Percentiles rank a stretch among this genome's conserved stretches.
Conservation (phyloP, 176 grass and related monocot genomes). For the Hsuehochloa calcarea region DNA sequence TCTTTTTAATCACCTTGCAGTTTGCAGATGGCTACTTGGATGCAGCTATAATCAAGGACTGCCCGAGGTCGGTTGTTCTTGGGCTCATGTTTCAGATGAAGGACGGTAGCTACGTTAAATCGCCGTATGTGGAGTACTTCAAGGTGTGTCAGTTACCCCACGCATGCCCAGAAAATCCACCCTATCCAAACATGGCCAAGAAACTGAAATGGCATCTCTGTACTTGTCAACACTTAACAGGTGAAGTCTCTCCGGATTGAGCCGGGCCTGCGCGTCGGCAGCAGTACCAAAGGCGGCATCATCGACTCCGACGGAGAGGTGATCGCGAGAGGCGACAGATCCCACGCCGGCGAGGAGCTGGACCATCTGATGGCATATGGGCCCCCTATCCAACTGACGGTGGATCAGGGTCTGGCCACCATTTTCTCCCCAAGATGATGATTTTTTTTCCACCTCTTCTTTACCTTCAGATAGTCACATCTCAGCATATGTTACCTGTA, state of each 20-base stretch:
- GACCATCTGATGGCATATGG: conserved; percentile 81
- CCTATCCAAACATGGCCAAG: not conserved
- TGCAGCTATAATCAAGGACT: conserved; percentile 79
- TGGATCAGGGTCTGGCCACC: conserved; percentile 81
- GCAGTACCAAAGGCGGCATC: conserved; percentile 65
- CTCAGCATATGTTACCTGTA: not conserved
- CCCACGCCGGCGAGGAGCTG: conserved; percentile 1
- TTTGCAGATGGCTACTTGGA: conserved; percentile 98
- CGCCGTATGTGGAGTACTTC: conserved; percentile 74
- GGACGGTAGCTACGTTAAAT: conserved; percentile 69
- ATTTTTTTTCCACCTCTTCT: not conserved
- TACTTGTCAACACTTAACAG: conserved; percentile 29
- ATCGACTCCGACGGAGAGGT: conserved; percentile 88
- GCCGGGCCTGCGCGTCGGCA: conserved; percentile 64
- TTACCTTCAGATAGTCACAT: not conserved
- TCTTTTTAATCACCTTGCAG: conserved; percentile 39
- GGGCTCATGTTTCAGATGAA: conserved; percentile 65
- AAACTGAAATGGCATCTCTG: not conserved
- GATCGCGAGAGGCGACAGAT: conserved; percentile 60
- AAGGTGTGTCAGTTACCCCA: conserved; percentile 47
- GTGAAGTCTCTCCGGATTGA: conserved; percentile 80
- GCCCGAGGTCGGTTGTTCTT: conserved; percentile 57
- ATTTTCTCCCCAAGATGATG: conserved; percentile 77
- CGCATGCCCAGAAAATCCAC: not conserved
- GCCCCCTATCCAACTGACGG: conserved; percentile 63